A percentile compares a stretch with the other conserved stretches of the same genome.
Conservation (phyloP, 805 yeast species). For the Kodamaea lidongshanica region DNA sequence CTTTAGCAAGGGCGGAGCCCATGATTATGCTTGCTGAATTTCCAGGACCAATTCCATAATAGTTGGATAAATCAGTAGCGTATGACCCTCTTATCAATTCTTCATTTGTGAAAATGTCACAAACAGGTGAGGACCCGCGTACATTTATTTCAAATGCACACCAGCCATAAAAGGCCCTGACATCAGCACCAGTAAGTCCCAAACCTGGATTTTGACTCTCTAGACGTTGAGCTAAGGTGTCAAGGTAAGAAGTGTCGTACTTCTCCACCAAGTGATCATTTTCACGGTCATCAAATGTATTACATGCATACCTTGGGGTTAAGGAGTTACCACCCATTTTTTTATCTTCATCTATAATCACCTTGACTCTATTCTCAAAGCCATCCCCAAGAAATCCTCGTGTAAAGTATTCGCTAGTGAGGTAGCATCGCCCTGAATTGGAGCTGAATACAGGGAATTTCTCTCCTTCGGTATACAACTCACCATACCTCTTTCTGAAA, state of each 20-base stretch:
- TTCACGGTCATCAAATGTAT: conserved; percentile 11
- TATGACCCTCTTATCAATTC: conserved; percentile 11
- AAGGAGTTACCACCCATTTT: conserved; percentile 53
- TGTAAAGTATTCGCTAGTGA: conserved; percentile 51
- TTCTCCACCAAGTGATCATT: conserved; percentile 13
- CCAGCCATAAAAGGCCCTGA: conserved; percentile 9
- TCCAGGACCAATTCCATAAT: conserved; percentile 13
- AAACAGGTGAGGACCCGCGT: conserved; percentile 11
- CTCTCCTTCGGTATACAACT: conserved; percentile 32
- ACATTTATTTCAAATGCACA: conserved; percentile 14
- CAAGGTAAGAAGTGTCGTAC: conserved; percentile 17
- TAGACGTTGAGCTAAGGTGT: conserved; percentile 13
- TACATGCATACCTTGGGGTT: conserved; percentile 46
- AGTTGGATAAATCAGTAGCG: conserved; percentile 9
- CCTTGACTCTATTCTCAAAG: conserved; percentile 23
- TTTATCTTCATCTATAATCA: conserved; percentile 43
- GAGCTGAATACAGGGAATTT: conserved; percentile 49
- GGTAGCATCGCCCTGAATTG: conserved; percentile 49
- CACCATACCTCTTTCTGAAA: conserved; percentile 44
- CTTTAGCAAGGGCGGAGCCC: conserved; percentile 9
- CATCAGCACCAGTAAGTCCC: conserved; percentile 9
- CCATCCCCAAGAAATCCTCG: conserved; percentile 51
- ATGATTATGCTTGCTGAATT: conserved; percentile 7
- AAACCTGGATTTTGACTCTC: conserved; percentile 13
- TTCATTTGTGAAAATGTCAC: conserved; percentile 12